Percentiles rank a stretch among this genome's conserved stretches.
phyloP scores from a whole-genome alignment of 2,329 filamentous ascomycete species.

The Hypoxylon sp. region DNA sequence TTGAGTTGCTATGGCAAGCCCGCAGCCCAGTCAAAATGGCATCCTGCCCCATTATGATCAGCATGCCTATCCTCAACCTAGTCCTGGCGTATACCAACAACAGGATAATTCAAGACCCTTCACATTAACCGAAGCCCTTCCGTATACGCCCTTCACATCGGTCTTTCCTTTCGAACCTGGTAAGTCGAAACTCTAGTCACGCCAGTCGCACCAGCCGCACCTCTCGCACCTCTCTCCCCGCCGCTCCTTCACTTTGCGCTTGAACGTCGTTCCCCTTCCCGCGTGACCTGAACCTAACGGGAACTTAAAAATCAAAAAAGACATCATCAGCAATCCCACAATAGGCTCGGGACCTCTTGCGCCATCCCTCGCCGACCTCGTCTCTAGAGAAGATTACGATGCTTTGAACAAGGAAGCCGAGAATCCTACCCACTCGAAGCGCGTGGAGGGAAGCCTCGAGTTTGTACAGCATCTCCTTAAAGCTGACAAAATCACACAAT shows the following conservation, averaged over 20 bases:
- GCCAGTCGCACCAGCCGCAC: slow-evolving; percentile 17
- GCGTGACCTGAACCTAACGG: slow-evolving; percentile 34
- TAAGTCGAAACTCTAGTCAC: slow-evolving; percentile 56
- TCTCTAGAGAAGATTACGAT: slow-evolving; percentile 70
- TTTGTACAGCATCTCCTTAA: slow-evolving; percentile 82
- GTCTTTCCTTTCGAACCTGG: slow-evolving; percentile 83
- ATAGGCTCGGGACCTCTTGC: slow-evolving; percentile 69
- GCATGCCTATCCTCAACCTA: slow-evolving; percentile 39
- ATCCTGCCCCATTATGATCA: slow-evolving; percentile 45
- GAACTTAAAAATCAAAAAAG: slow-evolving; percentile 56
- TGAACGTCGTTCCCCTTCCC: slow-evolving; percentile 6
- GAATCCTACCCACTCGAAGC: slow-evolving; percentile 70
- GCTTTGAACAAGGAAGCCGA: slow-evolving; percentile 78
- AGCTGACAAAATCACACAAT: slow-evolving; percentile 77
- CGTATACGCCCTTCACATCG: slow-evolving; percentile 85
- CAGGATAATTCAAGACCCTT: slow-evolving; percentile 60
- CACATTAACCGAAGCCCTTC: slow-evolving; percentile 79
- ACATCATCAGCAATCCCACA: slow-evolving; percentile 74
- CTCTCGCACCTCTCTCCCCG: slow-evolving; percentile 37
- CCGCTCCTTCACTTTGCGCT: slow-evolving; percentile 3
- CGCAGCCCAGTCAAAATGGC: slow-evolving; percentile 48
- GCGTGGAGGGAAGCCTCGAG: slow-evolving; percentile 77
- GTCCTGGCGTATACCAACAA: slow-evolving; percentile 18
- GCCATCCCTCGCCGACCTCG: slow-evolving; percentile 63
- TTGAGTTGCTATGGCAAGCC: slow-evolving; percentile 47